Evolutionary conservation across 2,329 filamentous ascomycete species (phyloP).

Genomic region (Cercospora canescens): DNA sequence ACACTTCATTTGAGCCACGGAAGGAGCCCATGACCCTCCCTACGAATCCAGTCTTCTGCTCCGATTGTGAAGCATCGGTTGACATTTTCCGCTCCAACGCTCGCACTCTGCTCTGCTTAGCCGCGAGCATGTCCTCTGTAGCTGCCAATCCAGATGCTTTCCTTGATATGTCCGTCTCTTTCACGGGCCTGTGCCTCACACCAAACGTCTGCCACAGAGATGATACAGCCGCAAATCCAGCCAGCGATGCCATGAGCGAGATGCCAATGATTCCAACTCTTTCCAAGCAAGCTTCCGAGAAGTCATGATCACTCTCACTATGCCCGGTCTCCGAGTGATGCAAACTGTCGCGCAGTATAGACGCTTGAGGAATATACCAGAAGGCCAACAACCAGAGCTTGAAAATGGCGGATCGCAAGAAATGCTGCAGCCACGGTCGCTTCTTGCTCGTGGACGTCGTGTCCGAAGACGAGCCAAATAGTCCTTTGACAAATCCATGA

Average conservation of each 20-base stretch:
- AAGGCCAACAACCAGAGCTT: constrained; percentile 70
- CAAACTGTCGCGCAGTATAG: constrained; percentile 37
- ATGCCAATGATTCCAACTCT: constrained; percentile 83
- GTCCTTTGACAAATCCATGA: constrained; percentile 51
- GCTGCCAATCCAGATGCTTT: constrained; percentile 79
- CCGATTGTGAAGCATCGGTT: constrained; percentile 38
- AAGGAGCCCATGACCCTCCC: constrained; percentile 73
- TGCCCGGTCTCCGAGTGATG: constrained; percentile 42
- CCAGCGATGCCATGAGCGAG: constrained; percentile 81
- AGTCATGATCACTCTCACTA: constrained; percentile 42
- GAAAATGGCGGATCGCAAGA: constrained; percentile 63
- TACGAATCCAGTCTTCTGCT: constrained; percentile 59
- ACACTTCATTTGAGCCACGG: constrained; percentile 62
- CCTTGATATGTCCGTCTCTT: constrained; percentile 70
- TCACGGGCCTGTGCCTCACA: constrained; percentile 59
- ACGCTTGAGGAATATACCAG: constrained; percentile 58
- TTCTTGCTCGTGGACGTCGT: constrained; percentile 61
- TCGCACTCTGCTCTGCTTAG: constrained; percentile 72
- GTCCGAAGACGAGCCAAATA: constrained; percentile 61
- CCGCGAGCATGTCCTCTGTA: constrained; percentile 74
- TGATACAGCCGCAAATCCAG: constrained; percentile 85
- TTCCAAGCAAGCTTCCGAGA: constrained; percentile 59
- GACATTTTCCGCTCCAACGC: constrained; percentile 66
- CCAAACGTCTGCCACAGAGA: constrained; percentile 83
- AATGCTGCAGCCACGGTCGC: constrained; percentile 49